Evolutionary conservation across 495 filamentous ascomycete species (phyloP), one percentile per base, ranked within the genome.

Genomic region (Penicillium taxi): DNA sequence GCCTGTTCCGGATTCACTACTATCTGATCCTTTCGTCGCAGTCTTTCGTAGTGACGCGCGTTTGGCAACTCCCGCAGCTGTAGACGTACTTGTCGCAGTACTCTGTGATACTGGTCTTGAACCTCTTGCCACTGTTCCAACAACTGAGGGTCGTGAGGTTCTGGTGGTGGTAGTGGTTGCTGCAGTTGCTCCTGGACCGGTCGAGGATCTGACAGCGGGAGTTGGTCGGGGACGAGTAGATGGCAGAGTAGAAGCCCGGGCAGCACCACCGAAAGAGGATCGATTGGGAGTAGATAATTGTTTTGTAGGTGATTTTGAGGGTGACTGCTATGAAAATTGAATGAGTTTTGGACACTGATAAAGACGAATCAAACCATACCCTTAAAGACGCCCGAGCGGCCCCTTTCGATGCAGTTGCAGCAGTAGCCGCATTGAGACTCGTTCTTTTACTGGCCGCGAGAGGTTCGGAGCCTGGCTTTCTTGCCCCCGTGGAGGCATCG

Each of bases 301-400:
- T 53, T 93, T 90, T 7, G 83, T 86, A 6, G 86, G 84, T 4
- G 82, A 86, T 50, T 84, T 86, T 0, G 74, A 79, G 4, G 86
- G 84, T 19, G 83, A 85, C 81, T 86, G 24, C 35, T 20, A 40
- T 25, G 41, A 9, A 29, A 13, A 18, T 1, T 17, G 2, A 25
- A 17, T 36, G 4, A 35, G 21, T 46, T 50, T 36, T 28, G 39
- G 37, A 26, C 6, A 43, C 32, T 13, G 8, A 26, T 35, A 14
- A 13, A 5, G 8, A 23, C 12, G 20, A 31, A 14, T 12, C 20
- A 28, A 16, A 15, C 62, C 74, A 47, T 66, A 84, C 82, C 56
- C 75, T 72, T 20, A 78, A 53, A 44, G 76, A 79, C 36, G 77
- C 62, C 12, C 77, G 67, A 28, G 62, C 49, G 13, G 53, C 45